Evolutionary conservation across 202 grass and related monocot species (phyloP).

Genomic region (Carex arenaria): DNA sequence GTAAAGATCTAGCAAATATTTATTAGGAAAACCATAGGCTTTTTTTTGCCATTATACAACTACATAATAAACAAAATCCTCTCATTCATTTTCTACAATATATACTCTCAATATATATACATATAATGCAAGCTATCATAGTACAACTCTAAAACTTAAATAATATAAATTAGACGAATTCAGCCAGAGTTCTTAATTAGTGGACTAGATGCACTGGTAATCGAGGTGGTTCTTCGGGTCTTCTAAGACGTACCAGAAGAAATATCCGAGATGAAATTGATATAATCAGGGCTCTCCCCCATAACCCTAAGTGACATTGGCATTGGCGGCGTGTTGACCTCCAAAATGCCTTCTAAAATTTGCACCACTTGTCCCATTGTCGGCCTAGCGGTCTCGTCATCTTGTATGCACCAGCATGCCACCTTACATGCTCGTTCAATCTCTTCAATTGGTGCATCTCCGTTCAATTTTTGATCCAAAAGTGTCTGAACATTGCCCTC

Average conservation of each 20-base stretch:
- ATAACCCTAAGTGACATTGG: slow-evolving; percentile 54
- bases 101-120: not conserved
- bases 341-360: slow-evolving; percentile 73
- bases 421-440: slow-evolving; percentile 66
- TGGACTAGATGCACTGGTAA: slow-evolving; percentile 5
- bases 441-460: slow-evolving; percentile 44
- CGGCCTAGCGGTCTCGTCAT: slow-evolving; percentile 57
- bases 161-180: not conserved
- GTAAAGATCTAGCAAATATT: not conserved
- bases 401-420: slow-evolving; percentile 89
- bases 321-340: slow-evolving; percentile 65
- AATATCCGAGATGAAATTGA: slow-evolving; percentile 67
- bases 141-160: not conserved
- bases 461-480: slow-evolving; percentile 55
- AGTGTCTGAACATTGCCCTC: slow-evolving; percentile 48
- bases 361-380: slow-evolving; percentile 66
- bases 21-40: not conserved
- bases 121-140: not conserved
- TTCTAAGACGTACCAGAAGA: slow-evolving; percentile 23
- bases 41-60: not conserved
- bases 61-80: not conserved
- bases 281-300: slow-evolving; percentile 48
- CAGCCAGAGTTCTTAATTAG: slow-evolving; percentile 1
- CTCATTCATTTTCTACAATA: too few relatives aligned
- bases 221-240: not conserved